A percentile compares a stretch with the other conserved stretches of the same genome.
Evolutionary conservation across 2,329 filamentous ascomycete species (phyloP).

Genomic region (Exophiala mesophila): DNA sequence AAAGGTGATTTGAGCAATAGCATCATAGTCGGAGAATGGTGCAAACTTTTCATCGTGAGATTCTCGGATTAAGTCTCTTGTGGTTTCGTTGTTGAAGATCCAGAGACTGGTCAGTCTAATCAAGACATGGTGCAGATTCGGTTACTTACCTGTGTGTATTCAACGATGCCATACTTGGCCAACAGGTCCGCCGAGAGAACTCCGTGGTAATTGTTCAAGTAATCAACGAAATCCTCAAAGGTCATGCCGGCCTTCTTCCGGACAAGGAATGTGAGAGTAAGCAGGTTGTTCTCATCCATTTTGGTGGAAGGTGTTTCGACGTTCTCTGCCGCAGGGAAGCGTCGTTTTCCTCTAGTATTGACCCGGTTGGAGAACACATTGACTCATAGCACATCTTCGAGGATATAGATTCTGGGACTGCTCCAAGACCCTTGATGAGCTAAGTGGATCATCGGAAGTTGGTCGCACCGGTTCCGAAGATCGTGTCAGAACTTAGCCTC

Average conservation of each 20-base stretch:
- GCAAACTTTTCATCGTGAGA: neutral
- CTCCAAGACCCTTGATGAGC: too few relatives aligned
- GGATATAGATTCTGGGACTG: too few relatives aligned
- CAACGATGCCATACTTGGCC: conserved; percentile 3
- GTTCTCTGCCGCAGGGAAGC: too few relatives aligned
- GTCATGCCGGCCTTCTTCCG: neutral
- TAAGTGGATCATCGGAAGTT: too few relatives aligned
- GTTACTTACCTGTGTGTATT: conserved; percentile 5
- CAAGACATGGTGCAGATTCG: neutral
- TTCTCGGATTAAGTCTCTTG: neutral
- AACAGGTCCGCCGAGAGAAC: conserved; percentile 1
- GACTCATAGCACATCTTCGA: too few relatives aligned
- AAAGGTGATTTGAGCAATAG: conserved; percentile 1
- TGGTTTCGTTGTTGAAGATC: neutral
- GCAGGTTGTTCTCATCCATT: conserved; percentile 1
- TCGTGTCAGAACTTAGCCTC: too few relatives aligned
- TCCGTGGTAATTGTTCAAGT: neutral
- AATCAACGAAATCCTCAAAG: neutral
- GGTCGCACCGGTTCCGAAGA: too few relatives aligned
- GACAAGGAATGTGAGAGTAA: neutral
- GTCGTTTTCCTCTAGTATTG: too few relatives aligned
- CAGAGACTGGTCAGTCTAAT: neutral
- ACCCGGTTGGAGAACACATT: too few relatives aligned
- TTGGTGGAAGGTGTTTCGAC: too few relatives aligned
- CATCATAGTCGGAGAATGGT: conserved; percentile 2